A percentile compares a stretch with the other conserved stretches of the same genome.
phyloP scores from a whole-genome alignment of 257 asterid species.

The Eucommia ulmoides region DNA sequence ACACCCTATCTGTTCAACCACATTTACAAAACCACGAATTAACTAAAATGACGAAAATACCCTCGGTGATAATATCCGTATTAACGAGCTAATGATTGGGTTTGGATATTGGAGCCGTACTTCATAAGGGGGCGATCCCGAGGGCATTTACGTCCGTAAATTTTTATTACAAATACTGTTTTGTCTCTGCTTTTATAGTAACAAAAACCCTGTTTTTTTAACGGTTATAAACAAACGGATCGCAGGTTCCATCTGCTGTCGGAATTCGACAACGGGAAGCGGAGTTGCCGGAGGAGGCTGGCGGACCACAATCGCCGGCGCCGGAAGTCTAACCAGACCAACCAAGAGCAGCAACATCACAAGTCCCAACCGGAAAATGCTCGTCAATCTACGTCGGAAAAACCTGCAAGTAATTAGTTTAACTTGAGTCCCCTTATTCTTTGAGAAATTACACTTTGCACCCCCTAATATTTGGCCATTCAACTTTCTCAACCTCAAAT shows the following conservation, averaged over 20 bases:
- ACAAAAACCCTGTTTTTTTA: conserved; percentile 11
- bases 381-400: conserved; percentile 45
- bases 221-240: neutral
- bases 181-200: neutral
- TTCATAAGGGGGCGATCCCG: conserved; percentile 69
- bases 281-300: conserved; percentile 90
- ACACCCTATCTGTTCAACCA: conserved; percentile 13
- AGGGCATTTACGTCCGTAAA: conserved; percentile 57
- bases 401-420: conserved; percentile 29
- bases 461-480: too few relatives aligned
- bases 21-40: neutral
- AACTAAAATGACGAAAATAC: conserved; percentile 12
- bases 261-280: conserved; percentile 88
- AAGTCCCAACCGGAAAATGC: conserved; percentile 31
- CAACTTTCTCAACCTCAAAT: too few relatives aligned
- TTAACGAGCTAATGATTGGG: conserved; percentile 12
- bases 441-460: too few relatives aligned
- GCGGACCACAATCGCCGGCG: conserved; percentile 95
- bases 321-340: conserved; percentile 51
- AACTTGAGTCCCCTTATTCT: too few relatives aligned
- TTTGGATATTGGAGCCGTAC: conserved; percentile 22
- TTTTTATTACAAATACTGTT: conserved; percentile 4
- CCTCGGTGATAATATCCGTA: conserved; percentile 14
- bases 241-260: conserved; percentile 81
- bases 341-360: conserved; percentile 27